These are phyloP conservation scores for Cardamine resedifolia DNA, from an alignment of 345 rosid genomes.

Conservation along the genomic window DNA sequence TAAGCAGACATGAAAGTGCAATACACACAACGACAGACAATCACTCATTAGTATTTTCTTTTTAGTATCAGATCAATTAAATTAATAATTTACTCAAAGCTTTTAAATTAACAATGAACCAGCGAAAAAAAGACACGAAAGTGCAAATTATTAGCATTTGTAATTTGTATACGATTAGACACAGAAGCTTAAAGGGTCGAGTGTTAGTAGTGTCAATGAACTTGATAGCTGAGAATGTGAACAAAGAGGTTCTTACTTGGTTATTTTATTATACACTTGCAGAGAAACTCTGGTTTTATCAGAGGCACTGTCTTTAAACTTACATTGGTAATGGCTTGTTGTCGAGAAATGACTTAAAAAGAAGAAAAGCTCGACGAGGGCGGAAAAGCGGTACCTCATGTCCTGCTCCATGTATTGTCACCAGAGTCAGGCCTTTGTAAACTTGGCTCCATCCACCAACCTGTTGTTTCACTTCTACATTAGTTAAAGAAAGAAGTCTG, in stretches of 20 bases:
- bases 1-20: conserved; percentile 14
- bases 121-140: not conserved
- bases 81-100: conserved; percentile 2
- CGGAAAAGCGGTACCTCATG: conserved; percentile 88
- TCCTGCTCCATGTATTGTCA: conserved; percentile 89
- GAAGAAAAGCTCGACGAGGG: conserved; percentile 80
- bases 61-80: not conserved
- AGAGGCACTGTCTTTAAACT: not conserved
- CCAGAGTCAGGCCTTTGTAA: conserved; percentile 79
- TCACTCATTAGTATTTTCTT: not conserved
- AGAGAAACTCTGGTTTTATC: conserved; percentile 1
- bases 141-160: not conserved
- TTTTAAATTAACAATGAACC: not conserved
- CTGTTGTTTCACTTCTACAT: conserved; percentile 37
- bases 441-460: conserved; percentile 98
- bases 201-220: not conserved
- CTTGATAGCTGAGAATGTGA: not conserved
- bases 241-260: not conserved
- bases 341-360: conserved; percentile 80
- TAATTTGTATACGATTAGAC: too few species aligned
- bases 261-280: conserved; percentile 12
- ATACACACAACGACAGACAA: conserved; percentile 29
- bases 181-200: not conserved
- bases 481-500: not conserved
- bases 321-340: conserved; percentile 69